Percentiles rank a stretch among this genome's conserved stretches.
Conservation (phyloP, 2,329 filamentous ascomycete species). For the Penicillium sp. region DNA sequence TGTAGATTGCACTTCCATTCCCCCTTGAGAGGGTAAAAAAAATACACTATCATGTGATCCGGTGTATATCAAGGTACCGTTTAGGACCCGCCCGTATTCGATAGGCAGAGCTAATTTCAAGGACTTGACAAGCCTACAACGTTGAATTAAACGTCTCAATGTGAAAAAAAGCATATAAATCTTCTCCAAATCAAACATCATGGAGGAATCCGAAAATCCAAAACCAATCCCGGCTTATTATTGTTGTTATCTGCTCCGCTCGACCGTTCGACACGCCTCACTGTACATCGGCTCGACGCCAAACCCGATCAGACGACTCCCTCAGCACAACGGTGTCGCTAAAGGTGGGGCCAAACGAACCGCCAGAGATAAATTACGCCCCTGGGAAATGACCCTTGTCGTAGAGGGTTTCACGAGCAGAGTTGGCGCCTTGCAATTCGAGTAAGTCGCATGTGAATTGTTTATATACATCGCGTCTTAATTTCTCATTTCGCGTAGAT, state of each 20-base stretch:
- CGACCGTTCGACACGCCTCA: conserved; percentile 65
- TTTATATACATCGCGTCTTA: conserved; percentile 2
- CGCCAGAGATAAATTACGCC: conserved; percentile 64
- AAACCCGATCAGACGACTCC: conserved; percentile 77
- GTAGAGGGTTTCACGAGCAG: conserved; percentile 87
- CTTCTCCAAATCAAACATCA: conserved; percentile 4
- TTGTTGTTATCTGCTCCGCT: conserved; percentile 88
- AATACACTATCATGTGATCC: conserved; percentile 11
- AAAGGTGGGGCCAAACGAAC: conserved; percentile 82
- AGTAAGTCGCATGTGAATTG: conserved; percentile 57
- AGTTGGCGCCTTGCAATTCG: conserved; percentile 87
- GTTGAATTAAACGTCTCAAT: not conserved
- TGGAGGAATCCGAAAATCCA: conserved; percentile 39
- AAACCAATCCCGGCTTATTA: conserved; percentile 80
- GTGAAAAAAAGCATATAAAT: not conserved
- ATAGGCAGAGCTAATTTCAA: conserved; percentile 14
- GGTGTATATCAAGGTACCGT: conserved; percentile 7
- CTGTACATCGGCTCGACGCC: conserved; percentile 93
- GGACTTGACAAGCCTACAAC: conserved; percentile 1
- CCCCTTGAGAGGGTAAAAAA: not conserved
- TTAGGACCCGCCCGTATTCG: conserved; percentile 5
- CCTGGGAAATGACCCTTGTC: conserved; percentile 88
- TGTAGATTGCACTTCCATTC: not conserved
- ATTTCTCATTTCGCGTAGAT: conserved; percentile 53
- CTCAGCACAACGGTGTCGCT: conserved; percentile 84